Evolutionary conservation across 495 filamentous ascomycete genomes (phyloP), one percentile per base, ranked within the genome.

Genomic region (Pseudevernia furfuracea): DNA sequence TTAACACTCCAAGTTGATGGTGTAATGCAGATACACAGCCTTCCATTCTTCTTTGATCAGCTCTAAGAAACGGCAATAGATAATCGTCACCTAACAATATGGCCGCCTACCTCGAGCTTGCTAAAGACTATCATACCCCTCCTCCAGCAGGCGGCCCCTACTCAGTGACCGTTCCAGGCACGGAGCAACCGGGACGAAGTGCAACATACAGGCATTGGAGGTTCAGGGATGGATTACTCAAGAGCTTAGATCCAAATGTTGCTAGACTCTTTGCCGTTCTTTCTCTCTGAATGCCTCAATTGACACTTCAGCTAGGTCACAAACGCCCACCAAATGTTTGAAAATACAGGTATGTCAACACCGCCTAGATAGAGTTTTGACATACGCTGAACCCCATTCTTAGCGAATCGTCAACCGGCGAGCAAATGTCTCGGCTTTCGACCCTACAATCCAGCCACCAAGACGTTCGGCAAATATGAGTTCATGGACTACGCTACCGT

Each of bases 401-500:
- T 73, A 74, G 78, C 85, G 74, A 79, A 85, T 76, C 74, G 84
- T 74, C 68, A 82, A 72, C 85, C 86, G 21, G 81, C 79, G 46
- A 77, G 73, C 58, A 77, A 76, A 67, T 96, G 91, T 76, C 77
- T 98, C 59, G 94, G 94, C 52, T 85, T 83, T 73, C 84, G 94
- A 48, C 84, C 89, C 1, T 97, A 89, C 78, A 86, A 97, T 74
- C 75, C 88, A 7, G 73, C 67, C 28, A 90, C 87, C 55, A 89
- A 92, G 76, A 83, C 82, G 3, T 97, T 80, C 71, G 91, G 91
- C 37, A 77, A 76, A 60, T 98, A 90, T 69, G 77, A 85, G 67
- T 98, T 94, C 92, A 76, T 91, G 67, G 87, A 88, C 64, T 97
- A 96, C 70, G 76, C 79, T 67, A 86, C 91, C 57, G 86, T 95